Conservation (phyloP, 768 basidiomycete species). For the Boletus sp. region DNA sequence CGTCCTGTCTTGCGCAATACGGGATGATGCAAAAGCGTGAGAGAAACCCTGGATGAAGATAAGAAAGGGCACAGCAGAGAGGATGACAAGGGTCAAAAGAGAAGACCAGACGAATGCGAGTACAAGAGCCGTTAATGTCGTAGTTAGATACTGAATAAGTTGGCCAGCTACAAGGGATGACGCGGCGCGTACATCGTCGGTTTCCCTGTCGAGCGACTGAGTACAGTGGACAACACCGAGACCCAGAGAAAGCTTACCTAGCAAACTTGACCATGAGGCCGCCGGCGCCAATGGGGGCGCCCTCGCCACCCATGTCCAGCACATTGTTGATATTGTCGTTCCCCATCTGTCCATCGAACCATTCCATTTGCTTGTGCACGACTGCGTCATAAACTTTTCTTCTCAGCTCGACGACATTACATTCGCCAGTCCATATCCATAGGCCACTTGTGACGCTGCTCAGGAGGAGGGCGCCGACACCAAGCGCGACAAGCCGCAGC, state of each 20-base stretch:
- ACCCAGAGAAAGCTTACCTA: constrained; percentile 42
- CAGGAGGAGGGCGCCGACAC: constrained; percentile 60
- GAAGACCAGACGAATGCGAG: constrained; percentile 82
- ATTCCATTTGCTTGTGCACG: constrained; percentile 70
- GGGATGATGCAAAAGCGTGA: constrained; percentile 63
- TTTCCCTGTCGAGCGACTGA: constrained; percentile 59
- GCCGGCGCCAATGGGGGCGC: constrained; percentile 70
- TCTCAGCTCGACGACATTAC: constrained; percentile 66
- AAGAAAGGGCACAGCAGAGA: constrained; percentile 83
- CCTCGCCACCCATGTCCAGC: constrained; percentile 35
- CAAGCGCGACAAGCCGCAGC: constrained; percentile 63
- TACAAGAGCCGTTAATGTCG: constrained; percentile 71
- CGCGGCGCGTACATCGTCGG: constrained; percentile 87
- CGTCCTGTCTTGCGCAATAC: constrained; percentile 62
- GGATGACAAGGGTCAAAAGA: constrained; percentile 86
- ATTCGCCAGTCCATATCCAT: constrained; percentile 89
- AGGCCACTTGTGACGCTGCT: constrained; percentile 72
- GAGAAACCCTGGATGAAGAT: constrained; percentile 73
- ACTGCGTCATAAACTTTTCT: constrained; percentile 67
- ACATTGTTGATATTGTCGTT: constrained; percentile 42
- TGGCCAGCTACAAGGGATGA: constrained; percentile 77
- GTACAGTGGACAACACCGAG: not conserved
- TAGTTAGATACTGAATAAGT: constrained; percentile 77
- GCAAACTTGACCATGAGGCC: constrained; percentile 94
- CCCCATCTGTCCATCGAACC: constrained; percentile 85